A percentile compares a stretch with the other conserved stretches of the same genome.
phyloP scores from a whole-genome alignment of 768 basidiomycete species.

The Trametes elegans region DNA sequence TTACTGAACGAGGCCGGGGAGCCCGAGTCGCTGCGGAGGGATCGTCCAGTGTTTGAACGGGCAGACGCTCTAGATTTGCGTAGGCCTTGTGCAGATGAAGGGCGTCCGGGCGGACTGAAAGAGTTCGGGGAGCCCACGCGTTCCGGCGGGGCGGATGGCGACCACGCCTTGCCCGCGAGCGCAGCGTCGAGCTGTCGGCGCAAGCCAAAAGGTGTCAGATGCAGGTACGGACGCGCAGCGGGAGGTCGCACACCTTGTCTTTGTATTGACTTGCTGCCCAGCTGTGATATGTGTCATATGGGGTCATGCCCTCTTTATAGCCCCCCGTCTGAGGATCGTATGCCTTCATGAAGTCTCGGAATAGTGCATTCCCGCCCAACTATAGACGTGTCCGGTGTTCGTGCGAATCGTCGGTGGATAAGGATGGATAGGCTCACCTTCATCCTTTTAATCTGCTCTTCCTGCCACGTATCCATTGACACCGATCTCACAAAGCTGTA shows the following conservation, averaged over 20 bases:
- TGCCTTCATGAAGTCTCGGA: conserved; percentile 72
- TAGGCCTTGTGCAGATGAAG: conserved; percentile 76
- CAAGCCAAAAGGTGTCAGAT: no score
- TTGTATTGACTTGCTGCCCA: conserved; percentile 96
- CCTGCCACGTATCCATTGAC: conserved; percentile 96
- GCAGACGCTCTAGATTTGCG: conserved; percentile 81
- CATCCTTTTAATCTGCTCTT: conserved; percentile 87
- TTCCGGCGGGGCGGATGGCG: conserved; percentile 68
- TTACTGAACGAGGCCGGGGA: conserved; percentile 53
- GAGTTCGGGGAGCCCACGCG: conserved; percentile 34
- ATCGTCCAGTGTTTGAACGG: conserved; percentile 46
- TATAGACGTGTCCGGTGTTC: conserved; percentile 31
- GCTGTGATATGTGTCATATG: conserved; percentile 82
- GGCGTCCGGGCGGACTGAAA: conserved; percentile 50
- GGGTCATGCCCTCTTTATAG: conserved; percentile 56
- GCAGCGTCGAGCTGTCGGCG: conserved; percentile 67
- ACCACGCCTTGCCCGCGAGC: conserved; percentile 75
- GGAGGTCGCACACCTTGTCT: conserved; percentile 65
- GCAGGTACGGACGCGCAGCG: background rate
- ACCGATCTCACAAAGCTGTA: conserved; percentile 85
- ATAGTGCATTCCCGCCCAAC: conserved; percentile 87
- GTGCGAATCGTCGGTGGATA: background rate
- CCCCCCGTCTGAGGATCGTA: conserved; percentile 73
- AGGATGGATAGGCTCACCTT: conserved; percentile 50
- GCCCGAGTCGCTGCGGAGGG: conserved; percentile 52